These are phyloP conservation scores for Solanum microdontum DNA, from an alignment of 257 asterid genomes.

Conservation along the genomic window DNA sequence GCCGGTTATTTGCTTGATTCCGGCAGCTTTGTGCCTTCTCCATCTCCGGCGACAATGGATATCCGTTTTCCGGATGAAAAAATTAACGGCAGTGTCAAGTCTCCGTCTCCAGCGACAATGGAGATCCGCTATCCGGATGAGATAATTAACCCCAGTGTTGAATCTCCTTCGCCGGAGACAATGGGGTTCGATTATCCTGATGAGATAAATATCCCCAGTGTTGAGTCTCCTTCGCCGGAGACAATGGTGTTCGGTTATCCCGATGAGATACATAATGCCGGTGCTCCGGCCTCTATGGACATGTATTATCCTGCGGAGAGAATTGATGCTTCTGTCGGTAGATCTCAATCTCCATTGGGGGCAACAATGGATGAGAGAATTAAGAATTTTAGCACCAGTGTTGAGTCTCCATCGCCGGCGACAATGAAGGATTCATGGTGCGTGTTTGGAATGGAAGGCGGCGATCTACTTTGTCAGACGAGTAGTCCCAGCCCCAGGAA, in stretches of 20 bases:
- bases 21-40: neutral
- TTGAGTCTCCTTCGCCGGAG: neutral
- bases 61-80: neutral
- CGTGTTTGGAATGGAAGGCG: conserved; percentile 26
- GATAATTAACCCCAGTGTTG: neutral
- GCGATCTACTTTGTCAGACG: conserved; percentile 39
- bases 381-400: neutral
- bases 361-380: neutral
- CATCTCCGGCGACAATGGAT: neutral
- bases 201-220: neutral
- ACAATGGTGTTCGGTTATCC: neutral
- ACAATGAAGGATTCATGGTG: conserved; percentile 9
- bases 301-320: neutral
- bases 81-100: neutral
- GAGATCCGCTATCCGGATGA: neutral
- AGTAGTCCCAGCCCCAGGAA: conserved; percentile 9
- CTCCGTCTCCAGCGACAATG: neutral
- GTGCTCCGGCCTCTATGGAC: neutral
- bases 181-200: neutral
- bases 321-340: neutral
- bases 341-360: conserved; percentile 6
- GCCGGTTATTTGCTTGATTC: conserved; percentile 9
- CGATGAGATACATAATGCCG: neutral
- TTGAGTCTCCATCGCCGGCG: conserved; percentile 8
- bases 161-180: neutral